Evolutionary conservation across 306 rosid genomes (phyloP).

Genomic region (Aeschynomene evenia): DNA sequence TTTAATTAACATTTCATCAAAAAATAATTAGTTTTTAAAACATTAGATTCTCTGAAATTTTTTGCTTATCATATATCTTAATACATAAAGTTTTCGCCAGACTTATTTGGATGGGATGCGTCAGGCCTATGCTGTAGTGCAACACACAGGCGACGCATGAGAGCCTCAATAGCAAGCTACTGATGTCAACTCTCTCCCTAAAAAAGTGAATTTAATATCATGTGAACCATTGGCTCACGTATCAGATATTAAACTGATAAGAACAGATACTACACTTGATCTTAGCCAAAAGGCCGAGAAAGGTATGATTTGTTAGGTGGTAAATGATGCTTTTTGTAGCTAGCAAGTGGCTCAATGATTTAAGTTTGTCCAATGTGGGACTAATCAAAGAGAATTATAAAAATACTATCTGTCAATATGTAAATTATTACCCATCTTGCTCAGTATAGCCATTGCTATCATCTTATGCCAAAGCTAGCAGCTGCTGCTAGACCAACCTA

Average conservation of each 20-base stretch:
- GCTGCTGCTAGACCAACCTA: too few relatives aligned
- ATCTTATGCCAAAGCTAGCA: too few relatives aligned
- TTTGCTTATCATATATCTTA: too few relatives aligned
- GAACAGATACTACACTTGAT: not conserved
- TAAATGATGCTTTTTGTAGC: not conserved
- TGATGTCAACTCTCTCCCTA: not conserved
- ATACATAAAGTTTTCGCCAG: not conserved
- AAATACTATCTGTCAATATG: too few relatives aligned
- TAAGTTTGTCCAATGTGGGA: not conserved
- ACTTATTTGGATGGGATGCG: not conserved
- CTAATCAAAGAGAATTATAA: not conserved
- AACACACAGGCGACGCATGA: not conserved
- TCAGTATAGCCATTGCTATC: too few relatives aligned
- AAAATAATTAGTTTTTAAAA: too few relatives aligned
- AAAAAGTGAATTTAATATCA: not conserved
- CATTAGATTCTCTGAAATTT: not conserved
- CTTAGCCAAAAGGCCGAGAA: constrained; percentile 4
- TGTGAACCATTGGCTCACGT: not conserved
- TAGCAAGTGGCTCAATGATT: not conserved
- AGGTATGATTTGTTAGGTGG: not conserved
- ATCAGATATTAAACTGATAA: not conserved
- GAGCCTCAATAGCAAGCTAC: not conserved
- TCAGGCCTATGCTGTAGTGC: not conserved
- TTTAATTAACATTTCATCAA: too few relatives aligned
- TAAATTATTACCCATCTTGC: too few relatives aligned